Conservation (phyloP, 768 basidiomycete species). For the Tulasnella sp. region DNA sequence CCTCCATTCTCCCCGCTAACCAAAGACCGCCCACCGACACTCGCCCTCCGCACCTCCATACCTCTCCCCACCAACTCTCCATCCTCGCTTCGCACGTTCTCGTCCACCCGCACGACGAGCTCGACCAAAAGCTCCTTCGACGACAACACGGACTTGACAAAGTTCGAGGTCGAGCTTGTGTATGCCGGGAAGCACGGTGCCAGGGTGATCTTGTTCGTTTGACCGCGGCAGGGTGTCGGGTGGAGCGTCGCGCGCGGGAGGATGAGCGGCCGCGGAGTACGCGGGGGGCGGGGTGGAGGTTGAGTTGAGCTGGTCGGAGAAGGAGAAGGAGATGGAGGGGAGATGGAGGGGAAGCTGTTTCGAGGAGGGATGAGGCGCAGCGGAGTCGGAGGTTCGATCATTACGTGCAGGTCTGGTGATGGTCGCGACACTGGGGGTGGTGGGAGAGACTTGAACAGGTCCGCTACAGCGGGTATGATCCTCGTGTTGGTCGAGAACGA, state of each 20-base stretch:
- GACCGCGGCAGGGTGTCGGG: background rate
- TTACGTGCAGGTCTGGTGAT: background rate
- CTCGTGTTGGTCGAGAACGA: background rate
- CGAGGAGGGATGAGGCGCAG: background rate
- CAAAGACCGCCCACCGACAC: background rate
- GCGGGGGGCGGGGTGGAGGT: background rate
- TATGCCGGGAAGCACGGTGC: background rate
- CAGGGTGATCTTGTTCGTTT: background rate
- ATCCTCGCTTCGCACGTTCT: background rate
- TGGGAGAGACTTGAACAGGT: background rate
- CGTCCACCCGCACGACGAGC: background rate
- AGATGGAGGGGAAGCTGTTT: background rate
- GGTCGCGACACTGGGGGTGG: background rate
- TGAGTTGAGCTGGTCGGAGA: background rate
- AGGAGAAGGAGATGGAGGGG: background rate
- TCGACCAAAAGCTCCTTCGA: conserved; percentile 3
- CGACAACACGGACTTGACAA: background rate
- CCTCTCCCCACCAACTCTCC: background rate
- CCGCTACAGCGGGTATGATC: background rate
- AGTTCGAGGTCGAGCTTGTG: background rate
- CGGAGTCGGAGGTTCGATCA: background rate
- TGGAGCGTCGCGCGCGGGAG: background rate
- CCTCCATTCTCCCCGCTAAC: background rate
- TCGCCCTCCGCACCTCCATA: background rate
- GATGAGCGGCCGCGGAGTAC: background rate